phyloP scores from a whole-genome alignment of 192 early-diverging fungal species.

The Geranomyces michiganensis region DNA sequence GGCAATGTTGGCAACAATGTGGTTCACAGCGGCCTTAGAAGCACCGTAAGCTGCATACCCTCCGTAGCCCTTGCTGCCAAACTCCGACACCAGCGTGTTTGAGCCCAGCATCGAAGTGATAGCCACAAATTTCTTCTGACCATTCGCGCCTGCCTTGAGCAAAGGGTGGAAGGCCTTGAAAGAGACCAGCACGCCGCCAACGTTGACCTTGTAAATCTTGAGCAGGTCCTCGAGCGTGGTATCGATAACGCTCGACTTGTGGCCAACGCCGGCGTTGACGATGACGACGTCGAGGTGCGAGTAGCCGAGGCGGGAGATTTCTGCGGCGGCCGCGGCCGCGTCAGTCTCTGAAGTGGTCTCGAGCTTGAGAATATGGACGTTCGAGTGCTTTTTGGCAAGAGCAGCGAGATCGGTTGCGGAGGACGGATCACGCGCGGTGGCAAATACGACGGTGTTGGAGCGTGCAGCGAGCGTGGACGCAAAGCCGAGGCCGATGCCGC shows the following conservation, averaged over 20 bases:
- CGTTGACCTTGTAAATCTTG: conserved; percentile 1
- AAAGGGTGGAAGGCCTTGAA: conserved; percentile 10
- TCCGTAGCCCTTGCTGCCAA: too few species aligned
- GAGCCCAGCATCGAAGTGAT: conserved; percentile 7
- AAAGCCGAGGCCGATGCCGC: conserved; percentile 20
- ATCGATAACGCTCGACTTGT: neutral
- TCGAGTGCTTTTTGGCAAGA: neutral
- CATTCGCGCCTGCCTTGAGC: neutral
- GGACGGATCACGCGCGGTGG: conserved; percentile 10
- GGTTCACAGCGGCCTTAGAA: conserved; percentile 11
- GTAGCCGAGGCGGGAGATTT: neutral
- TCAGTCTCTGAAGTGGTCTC: conserved; percentile 16
- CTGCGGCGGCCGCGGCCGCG: neutral
- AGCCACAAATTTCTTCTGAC: conserved; percentile 4
- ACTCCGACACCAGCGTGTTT: neutral
- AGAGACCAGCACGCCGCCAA: neutral
- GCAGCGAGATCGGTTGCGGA: neutral
- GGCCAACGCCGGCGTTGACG: conserved; percentile 21
- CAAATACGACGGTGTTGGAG: conserved; percentile 19
- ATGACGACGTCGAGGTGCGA: conserved; percentile 16
- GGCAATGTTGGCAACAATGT: neutral
- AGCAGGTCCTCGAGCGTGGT: neutral
- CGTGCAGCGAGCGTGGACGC: neutral
- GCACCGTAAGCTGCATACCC: conserved; percentile 3
- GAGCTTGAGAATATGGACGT: conserved; percentile 23